phyloP scores from a whole-genome alignment of 345 rosid genomes.

The Excoecaria agallocha region DNA sequence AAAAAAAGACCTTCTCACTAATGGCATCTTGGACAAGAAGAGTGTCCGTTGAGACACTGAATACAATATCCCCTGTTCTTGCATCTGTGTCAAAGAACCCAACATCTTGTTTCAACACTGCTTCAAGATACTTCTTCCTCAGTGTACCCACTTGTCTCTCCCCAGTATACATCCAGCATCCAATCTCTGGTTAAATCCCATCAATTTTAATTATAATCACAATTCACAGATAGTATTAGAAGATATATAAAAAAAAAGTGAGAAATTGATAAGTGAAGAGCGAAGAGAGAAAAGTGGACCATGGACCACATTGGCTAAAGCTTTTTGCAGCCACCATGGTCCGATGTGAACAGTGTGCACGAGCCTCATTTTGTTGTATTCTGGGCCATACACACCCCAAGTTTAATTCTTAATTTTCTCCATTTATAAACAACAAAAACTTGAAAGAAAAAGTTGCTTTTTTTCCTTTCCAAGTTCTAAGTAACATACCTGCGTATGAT shows the following conservation, averaged over 20 bases:
- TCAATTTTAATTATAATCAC: neutral
- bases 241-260: constrained; percentile 15
- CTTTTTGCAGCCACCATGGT: constrained; percentile 21
- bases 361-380: constrained; percentile 3
- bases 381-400: neutral
- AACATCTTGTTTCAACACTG: constrained; percentile 94
- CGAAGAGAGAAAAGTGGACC: constrained; percentile 31
- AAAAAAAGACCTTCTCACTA: constrained; percentile 73
- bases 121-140: constrained; percentile 92
- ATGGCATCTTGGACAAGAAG: constrained; percentile 99
- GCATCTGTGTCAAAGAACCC: constrained; percentile 99
- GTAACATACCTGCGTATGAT: constrained; percentile 78
- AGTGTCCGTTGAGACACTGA: constrained; percentile 97
- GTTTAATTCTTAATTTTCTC: neutral
- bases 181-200: constrained; percentile 57
- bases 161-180: constrained; percentile 99
- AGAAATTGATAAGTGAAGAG: constrained; percentile 30
- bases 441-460: neutral
- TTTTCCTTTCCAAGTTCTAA: neutral
- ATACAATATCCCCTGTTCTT: constrained; percentile 95
- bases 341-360: constrained; percentile 30
- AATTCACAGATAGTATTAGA: neutral
- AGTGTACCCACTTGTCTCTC: constrained; percentile 91
- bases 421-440: constrained; percentile 6
- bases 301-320: constrained; percentile 53